Percentiles rank a stretch among this genome's conserved stretches.
Conservation (phyloP, 23 red algal species). For the Cyanidiococcus yangmingshanensis region DNA sequence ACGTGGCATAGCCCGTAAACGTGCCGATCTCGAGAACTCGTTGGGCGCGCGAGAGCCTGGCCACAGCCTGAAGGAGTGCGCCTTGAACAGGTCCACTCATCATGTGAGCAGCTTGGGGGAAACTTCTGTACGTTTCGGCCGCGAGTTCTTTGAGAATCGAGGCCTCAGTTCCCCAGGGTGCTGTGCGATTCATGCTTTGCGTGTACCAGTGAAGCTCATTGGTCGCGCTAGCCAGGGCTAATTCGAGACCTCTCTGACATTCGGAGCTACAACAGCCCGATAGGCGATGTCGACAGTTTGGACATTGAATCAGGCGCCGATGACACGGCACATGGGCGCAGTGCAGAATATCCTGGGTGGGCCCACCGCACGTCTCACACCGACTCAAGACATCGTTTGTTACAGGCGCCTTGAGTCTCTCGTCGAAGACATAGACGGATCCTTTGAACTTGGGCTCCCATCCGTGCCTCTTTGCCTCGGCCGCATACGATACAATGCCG, state of each 20-base stretch:
- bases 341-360: constrained; percentile 49
- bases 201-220: constrained; percentile 15
- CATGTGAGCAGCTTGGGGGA: constrained; percentile 52
- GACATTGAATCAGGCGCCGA: constrained; percentile 71
- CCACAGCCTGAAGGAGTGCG: constrained; percentile 38
- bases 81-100: constrained; percentile 53
- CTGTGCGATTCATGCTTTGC: neutral
- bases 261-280: constrained; percentile 8
- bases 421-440: constrained; percentile 75
- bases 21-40: constrained; percentile 84
- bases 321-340: constrained; percentile 62
- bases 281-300: constrained; percentile 34
- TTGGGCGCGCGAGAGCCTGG: constrained; percentile 32
- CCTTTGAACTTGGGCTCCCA: constrained; percentile 51
- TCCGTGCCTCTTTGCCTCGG: constrained; percentile 27
- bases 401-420: constrained; percentile 48
- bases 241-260: constrained; percentile 8
- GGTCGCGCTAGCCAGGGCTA: neutral
- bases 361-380: constrained; percentile 57
- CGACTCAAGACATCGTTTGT: constrained; percentile 49
- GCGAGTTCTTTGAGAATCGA: constrained; percentile 19
- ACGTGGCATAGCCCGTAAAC: constrained; percentile 80
- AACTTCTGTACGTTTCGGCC: constrained; percentile 20
- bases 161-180: neutral
- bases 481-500: constrained; percentile 82